Evolutionary conservation across 305 asterid genomes (phyloP).

Genomic region (Euphrasia arctica): DNA sequence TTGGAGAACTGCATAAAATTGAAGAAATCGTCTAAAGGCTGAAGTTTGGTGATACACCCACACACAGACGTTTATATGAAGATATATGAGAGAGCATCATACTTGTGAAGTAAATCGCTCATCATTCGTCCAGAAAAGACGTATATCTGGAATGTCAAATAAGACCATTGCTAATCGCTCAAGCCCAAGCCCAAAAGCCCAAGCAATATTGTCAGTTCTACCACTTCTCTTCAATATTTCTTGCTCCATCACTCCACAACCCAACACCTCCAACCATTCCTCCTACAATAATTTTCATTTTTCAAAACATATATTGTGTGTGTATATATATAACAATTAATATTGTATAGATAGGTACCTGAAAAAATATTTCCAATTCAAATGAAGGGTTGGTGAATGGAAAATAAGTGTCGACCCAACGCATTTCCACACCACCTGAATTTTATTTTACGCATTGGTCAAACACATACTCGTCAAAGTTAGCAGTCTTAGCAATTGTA

Average conservation of each 20-base stretch:
- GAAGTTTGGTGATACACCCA: slow-evolving; percentile 7
- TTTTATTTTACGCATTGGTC: neutral
- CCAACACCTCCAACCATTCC: slow-evolving; percentile 94
- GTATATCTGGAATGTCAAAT: slow-evolving; percentile 92
- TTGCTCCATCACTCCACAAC: slow-evolving; percentile 96
- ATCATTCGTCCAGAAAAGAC: slow-evolving; percentile 86
- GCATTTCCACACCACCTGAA: slow-evolving; percentile 93
- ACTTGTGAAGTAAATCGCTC: slow-evolving; percentile 96
- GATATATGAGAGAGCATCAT: slow-evolving; percentile 23
- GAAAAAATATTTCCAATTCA: slow-evolving; percentile 93
- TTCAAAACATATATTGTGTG: neutral
- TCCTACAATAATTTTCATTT: slow-evolving; percentile 45
- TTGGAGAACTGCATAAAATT: slow-evolving; percentile 55
- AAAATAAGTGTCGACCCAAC: slow-evolving; percentile 93
- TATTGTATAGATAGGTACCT: slow-evolving; percentile 43
- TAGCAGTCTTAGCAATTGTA: neutral
- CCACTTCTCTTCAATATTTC: slow-evolving; percentile 84
- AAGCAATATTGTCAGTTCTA: slow-evolving; percentile 64
- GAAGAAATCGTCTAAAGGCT: slow-evolving; percentile 10
- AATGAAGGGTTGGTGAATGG: slow-evolving; percentile 95
- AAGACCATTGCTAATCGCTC: slow-evolving; percentile 91
- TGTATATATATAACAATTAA: slow-evolving; percentile 3
- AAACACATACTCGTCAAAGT: neutral
- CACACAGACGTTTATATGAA: neutral
- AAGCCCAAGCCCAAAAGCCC: slow-evolving; percentile 99